Evolutionary conservation across 768 basidiomycete genomes (phyloP).

Genomic region (Boletellus ananiceps): DNA sequence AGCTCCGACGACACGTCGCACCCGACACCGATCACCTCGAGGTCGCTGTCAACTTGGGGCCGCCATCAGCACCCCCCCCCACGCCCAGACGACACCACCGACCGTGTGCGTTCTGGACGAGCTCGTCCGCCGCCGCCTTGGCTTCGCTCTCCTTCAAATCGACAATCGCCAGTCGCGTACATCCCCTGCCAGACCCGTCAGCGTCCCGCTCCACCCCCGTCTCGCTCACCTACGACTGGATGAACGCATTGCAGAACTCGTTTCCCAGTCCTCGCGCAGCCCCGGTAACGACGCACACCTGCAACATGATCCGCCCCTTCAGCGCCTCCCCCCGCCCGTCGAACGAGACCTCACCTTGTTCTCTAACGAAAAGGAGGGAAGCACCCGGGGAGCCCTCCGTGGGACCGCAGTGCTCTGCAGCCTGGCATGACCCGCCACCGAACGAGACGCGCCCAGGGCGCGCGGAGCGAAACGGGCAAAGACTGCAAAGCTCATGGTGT

Average conservation of each 20-base stretch:
- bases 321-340: background rate
- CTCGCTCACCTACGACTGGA: conserved; percentile 24
- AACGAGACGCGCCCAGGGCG: conserved; percentile 13
- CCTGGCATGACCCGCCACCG: conserved; percentile 6
- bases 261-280: conserved; percentile 88
- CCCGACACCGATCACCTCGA: conserved; percentile 69
- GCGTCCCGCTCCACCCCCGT: background rate
- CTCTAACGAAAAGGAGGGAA: conserved; percentile 75
- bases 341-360: conserved; percentile 51
- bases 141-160: conserved; percentile 76
- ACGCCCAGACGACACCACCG: conserved; percentile 24
- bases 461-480: conserved; percentile 23
- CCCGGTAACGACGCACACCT: conserved; percentile 93
- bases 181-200: conserved; percentile 51
- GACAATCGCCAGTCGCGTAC: conserved; percentile 72
- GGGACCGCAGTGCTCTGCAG: conserved; percentile 26
- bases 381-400: conserved; percentile 40
- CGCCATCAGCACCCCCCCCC: conserved; percentile 28
- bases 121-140: conserved; percentile 61
- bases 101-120: conserved; percentile 52
- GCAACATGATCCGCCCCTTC: conserved; percentile 1
- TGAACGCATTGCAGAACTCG: conserved; percentile 86
- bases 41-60: conserved; percentile 50
- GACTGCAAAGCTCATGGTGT: conserved; percentile 28
- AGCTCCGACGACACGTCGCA: conserved; percentile 87